A percentile compares a stretch with the other conserved stretches of the same genome.
Evolutionary conservation across 257 asterid species (phyloP).

Genomic region (Striga asiatica): DNA sequence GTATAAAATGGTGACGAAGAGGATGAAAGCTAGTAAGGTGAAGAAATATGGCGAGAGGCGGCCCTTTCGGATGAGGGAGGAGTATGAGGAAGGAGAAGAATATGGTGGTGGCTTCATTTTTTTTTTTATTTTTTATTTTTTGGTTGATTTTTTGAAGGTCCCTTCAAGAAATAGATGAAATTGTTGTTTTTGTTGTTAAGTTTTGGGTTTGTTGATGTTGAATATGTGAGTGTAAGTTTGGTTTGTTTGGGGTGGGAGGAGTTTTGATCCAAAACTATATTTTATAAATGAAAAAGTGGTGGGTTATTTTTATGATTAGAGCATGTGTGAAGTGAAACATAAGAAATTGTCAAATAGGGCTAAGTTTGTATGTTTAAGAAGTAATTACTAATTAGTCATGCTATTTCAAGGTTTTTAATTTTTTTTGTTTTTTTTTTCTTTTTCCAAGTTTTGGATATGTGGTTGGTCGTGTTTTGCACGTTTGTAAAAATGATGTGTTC

Average conservation of each 20-base stretch:
- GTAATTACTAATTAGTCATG: too few relatives aligned
- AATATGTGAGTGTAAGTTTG: slow-evolving; percentile 7
- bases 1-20: slow-evolving; percentile 41
- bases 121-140: neutral
- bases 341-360: slow-evolving; percentile 14
- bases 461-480: too few relatives aligned
- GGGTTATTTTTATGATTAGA: neutral
- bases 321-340: slow-evolving; percentile 13
- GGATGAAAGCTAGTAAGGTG: slow-evolving; percentile 35
- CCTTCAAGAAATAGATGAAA: too few relatives aligned
- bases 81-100: slow-evolving; percentile 25
- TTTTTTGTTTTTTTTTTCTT: neutral
- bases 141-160: slow-evolving; percentile 2
- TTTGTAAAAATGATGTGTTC: too few relatives aligned
- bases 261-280: neutral
- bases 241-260: slow-evolving; percentile 16
- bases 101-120: slow-evolving; percentile 31
- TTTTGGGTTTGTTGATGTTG: neutral
- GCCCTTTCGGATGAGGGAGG: slow-evolving; percentile 26
- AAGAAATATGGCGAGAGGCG: slow-evolving; percentile 39
- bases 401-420: too few relatives aligned
- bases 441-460: too few relatives aligned
- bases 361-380: neutral
- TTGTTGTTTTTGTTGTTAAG: neutral
- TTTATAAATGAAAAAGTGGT: neutral